Evolutionary conservation across 2,329 filamentous ascomycete species (phyloP), one percentile per base, ranked within the genome.

Genomic region (Tolypocladium inflatum): DNA sequence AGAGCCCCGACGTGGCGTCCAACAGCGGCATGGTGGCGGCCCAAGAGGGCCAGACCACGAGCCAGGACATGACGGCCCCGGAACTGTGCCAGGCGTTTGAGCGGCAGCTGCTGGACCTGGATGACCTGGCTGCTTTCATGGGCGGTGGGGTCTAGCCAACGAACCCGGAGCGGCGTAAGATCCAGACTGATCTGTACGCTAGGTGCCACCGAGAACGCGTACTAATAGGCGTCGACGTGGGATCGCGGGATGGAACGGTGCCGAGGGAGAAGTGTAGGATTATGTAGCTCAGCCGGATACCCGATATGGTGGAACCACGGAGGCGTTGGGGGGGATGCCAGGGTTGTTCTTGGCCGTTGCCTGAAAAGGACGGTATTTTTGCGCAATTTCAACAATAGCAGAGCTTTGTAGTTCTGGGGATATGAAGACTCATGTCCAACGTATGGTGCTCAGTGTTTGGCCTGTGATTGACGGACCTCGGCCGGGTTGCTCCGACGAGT

Each of bases 121-220:
- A 85, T 60, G 82, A 85, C 64, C 76, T 85, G 13, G 82, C 82
- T 38, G 82, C 82, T 3, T 84, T 85, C 57, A 85, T 85, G 82
- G 82, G 82, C 23, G 82, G 82, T 23, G 82, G 82, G 60, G 82
- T 85, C 61, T 85, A 38, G 55, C 38, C 42, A 15, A 23, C 9
- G 3, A 17, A n/a, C n/a, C 21, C 37, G 35, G 52, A 19, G 37
- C 7, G 33, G 45, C 45, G 45, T 50, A 19, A 30, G 26, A 19
- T 50, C 23, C 3, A 50, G 26, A 33, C 8, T n/a, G 45, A 50
- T n/a, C 45, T n/a, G 17, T 33, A 33, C 26, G 26, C 26, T n/a
- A 13, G 26, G 9, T 33, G 26, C 26, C 15, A 15, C n/a, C 8
- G 45, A 50, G 45, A 26, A 33, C 17, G 30, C 45, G 26, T 30